Base-by-base conservation (phyloP, 176 grass and related monocot species). In the bread wheat (Triticum aestivum) region DNA sequence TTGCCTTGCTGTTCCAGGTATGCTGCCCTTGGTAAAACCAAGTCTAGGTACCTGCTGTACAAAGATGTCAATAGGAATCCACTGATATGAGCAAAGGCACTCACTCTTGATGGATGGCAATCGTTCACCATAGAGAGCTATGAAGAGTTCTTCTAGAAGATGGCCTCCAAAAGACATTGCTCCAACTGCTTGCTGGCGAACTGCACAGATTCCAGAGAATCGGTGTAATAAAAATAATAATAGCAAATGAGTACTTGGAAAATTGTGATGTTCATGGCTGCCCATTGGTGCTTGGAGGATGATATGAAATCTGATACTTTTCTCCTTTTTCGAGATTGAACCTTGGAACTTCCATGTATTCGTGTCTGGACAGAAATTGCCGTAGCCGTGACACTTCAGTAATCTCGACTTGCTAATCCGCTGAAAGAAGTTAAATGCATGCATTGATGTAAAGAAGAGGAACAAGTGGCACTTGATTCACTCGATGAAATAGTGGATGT, bases 51-150 rank as follows among this genome's bases (percentile, higher is more conserved):
- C 69, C 88, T 99, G 88, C 71, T 99, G 65, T 99, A 99, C 87
- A 99, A 99, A 86, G 97, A 96, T 88, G 92, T 99, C 64, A 96
- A 99, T 42, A 90, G 97, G 71, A 89, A 99, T 88, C 94, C 92
- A 42, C 75, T 99, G 79, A 81, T 91, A 65, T 91, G 63, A 91
- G 74, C 82, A 80, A 21, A 52, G 67, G 52, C n/a, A 77, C 51
- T 15, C 69, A 23, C 82, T 56, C 64, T 59, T 80, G 9, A 15
- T 61, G 7, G 61, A 89, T 58, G n/a, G 13, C 45, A 80, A 45
- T 84, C 44, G 33, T 21, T 14, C 21, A n/a, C 73, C 71, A 58
- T 21, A 9, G 18, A 9, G 42, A 84, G 76, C 47, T 61, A 23
- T 76, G 76, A 68, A 73, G 73, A 66, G 67, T 30, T 82, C 33